phyloP scores from a whole-genome alignment of 495 filamentous ascomycete species.

The Polyplosphaeria fusca region DNA sequence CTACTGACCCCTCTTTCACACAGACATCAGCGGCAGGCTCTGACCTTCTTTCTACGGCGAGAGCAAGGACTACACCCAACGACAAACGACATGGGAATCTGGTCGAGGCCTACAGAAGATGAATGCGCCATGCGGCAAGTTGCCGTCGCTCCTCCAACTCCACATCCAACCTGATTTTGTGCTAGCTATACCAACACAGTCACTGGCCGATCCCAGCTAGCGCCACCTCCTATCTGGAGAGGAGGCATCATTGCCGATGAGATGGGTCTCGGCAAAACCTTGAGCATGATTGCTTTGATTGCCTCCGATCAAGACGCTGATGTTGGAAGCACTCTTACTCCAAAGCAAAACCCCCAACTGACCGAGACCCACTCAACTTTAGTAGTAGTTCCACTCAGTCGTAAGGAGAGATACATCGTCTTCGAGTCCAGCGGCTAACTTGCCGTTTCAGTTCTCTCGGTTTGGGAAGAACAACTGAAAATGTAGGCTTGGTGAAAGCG shows the following conservation, averaged over 20 bases:
- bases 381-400: constrained; percentile 15
- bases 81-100: background rate
- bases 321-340: background rate
- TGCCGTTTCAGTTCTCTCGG: constrained; percentile 7
- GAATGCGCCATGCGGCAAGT: too few relatives aligned
- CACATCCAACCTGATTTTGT: background rate
- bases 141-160: too few relatives aligned
- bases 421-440: background rate
- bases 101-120: background rate
- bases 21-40: constrained; percentile 25
- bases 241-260: constrained; percentile 88
- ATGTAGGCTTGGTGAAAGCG: too few relatives aligned
- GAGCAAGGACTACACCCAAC: constrained; percentile 6
- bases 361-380: too few relatives aligned
- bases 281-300: constrained; percentile 80
- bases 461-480: background rate
- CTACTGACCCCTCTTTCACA: too few relatives aligned
- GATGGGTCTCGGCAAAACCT: constrained; percentile 93
- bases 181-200: constrained; percentile 15
- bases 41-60: constrained; percentile 21
- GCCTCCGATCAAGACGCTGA: background rate
- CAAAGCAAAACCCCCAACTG: background rate
- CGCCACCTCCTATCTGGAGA: constrained; percentile 4
- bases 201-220: constrained; percentile 1
- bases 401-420: constrained; percentile 4